phyloP scores from a whole-genome alignment of 2,329 filamentous ascomycete genomes.

The Cryphonectria radicalis region DNA sequence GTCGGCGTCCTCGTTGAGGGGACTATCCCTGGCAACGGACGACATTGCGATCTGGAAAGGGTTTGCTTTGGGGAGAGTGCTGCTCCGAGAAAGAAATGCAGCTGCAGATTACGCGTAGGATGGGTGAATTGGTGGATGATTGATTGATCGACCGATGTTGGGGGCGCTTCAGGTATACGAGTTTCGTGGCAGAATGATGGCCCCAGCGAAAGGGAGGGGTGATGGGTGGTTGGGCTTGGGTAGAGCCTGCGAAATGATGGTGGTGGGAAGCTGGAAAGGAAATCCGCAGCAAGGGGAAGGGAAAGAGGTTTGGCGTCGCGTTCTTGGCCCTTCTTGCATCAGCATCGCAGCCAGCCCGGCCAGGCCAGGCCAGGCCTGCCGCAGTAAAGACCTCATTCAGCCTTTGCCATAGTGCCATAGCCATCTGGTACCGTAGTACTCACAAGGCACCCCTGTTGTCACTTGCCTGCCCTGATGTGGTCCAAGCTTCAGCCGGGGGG shows the following conservation, averaged over 20 bases:
- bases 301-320: slow-evolving; percentile 18
- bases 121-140: background rate
- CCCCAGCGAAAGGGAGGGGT: background rate
- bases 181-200: background rate
- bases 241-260: background rate
- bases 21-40: slow-evolving; percentile 21
- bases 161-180: background rate
- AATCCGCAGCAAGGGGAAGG: slow-evolving; percentile 5
- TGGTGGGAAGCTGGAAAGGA: background rate
- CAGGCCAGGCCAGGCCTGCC: background rate
- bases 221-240: background rate
- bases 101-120: background rate
- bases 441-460: slow-evolving; percentile 8
- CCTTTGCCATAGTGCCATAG: slow-evolving; percentile 3
- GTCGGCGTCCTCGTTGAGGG: slow-evolving; percentile 16
- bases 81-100: background rate
- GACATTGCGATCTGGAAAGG: background rate
- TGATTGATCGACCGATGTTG: background rate
- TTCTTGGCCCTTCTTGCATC: background rate
- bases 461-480: background rate
- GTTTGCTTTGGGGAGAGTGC: background rate
- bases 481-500: slow-evolving; percentile 10
- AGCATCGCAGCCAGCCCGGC: slow-evolving; percentile 2
- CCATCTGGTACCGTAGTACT: background rate
- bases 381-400: slow-evolving; percentile 2